Conservation (phyloP, 345 rosid species). For the Brassica juncea region DNA sequence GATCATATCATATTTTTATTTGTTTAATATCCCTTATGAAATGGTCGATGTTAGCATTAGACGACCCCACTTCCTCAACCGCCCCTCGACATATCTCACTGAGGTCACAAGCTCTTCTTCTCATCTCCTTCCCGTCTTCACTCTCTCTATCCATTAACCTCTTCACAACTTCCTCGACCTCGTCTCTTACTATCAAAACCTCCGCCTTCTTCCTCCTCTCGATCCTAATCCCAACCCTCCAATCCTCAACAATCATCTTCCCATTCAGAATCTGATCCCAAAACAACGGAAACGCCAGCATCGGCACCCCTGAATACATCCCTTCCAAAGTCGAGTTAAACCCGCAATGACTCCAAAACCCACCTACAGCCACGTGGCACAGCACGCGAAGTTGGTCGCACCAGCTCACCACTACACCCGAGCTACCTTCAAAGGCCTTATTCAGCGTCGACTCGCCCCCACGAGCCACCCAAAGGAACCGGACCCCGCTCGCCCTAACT, state of each 20-base stretch:
- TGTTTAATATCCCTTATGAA: conserved; percentile 40
- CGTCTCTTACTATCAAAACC: conserved; percentile 38
- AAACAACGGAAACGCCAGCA: conserved; percentile 53
- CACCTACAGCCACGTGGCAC: conserved; percentile 52
- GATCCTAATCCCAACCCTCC: conserved; percentile 56
- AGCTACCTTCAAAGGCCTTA: background rate
- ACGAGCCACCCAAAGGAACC: background rate
- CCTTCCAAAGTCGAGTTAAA: conserved; percentile 59
- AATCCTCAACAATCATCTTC: conserved; percentile 18
- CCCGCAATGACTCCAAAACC: conserved; percentile 72
- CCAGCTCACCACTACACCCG: conserved; percentile 46
- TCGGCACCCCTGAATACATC: conserved; percentile 31
- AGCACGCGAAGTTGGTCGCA: conserved; percentile 61
- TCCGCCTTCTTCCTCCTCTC: background rate
- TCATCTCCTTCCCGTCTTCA: conserved; percentile 16
- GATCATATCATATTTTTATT: too few relatives aligned
- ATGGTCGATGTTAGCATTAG: conserved; percentile 43
- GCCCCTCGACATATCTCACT: conserved; percentile 3
- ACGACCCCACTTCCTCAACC: conserved; percentile 32
- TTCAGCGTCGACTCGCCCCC: background rate
- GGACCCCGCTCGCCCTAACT: background rate
- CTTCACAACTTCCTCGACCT: conserved; percentile 39
- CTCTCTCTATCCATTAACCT: conserved; percentile 33
- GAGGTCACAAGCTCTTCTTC: background rate
- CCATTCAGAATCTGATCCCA: conserved; percentile 53